Evolutionary conservation across 202 grass and related monocot species (phyloP).

Genomic region (Dendrocalamus latiflorus): DNA sequence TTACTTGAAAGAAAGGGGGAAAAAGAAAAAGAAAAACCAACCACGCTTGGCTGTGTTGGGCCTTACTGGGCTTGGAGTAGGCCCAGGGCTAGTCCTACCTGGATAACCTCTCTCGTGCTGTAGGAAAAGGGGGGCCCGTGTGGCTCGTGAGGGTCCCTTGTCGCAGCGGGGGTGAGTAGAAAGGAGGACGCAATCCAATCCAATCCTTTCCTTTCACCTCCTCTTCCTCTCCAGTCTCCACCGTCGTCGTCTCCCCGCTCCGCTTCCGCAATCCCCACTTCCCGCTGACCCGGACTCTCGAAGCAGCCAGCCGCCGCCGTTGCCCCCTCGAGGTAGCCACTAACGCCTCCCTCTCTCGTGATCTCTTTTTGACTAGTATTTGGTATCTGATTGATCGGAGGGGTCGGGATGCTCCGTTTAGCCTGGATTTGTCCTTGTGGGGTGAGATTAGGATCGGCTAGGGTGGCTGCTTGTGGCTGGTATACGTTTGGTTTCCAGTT

Average conservation of each 20-base stretch:
- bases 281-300: background rate
- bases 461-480: background rate
- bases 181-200: no score
- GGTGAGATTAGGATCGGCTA: background rate
- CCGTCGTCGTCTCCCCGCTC: background rate
- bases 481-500: background rate
- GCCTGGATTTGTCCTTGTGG: background rate
- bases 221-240: no score
- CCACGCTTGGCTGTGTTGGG: no score
- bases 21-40: no score
- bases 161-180: no score
- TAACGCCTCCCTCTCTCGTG: background rate
- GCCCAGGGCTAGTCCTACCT: no score
- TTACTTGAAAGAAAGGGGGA: no score
- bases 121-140: no score
- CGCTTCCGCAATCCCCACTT: background rate
- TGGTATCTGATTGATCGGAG: background rate
- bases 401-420: background rate
- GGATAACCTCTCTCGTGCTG: no score
- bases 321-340: background rate
- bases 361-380: background rate
- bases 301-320: background rate
- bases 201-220: no score
- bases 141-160: no score
- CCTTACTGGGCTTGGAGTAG: no score